Evolutionary conservation across 768 basidiomycete genomes (phyloP).

Genomic region (Clitopilus hobsonii): DNA sequence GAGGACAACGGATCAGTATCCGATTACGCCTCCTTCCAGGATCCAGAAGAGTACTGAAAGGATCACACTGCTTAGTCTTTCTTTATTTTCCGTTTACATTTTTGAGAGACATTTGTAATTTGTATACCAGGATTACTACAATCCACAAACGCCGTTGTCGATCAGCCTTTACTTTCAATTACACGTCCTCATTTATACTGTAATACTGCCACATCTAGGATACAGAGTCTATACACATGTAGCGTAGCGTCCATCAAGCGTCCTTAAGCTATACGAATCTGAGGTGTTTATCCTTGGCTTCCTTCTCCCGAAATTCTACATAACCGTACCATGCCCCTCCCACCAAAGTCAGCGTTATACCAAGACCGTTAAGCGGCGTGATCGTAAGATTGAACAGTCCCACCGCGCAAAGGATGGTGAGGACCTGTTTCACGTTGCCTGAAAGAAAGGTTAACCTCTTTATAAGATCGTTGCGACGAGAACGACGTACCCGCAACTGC

Average conservation of each 20-base stretch:
- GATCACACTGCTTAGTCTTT: too few relatives aligned
- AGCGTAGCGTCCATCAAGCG: background rate
- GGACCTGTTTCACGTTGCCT: constrained; percentile 92
- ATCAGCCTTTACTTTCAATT: too few relatives aligned
- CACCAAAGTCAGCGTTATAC: constrained; percentile 76
- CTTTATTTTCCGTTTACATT: background rate
- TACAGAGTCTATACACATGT: background rate
- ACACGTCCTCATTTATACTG: too few relatives aligned
- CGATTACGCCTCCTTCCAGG: constrained; percentile 76
- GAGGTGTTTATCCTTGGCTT: background rate
- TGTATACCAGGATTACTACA: too few relatives aligned
- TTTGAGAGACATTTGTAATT: background rate
- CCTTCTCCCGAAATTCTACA: constrained; percentile 56
- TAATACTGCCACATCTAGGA: constrained; percentile 44
- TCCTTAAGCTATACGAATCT: constrained; percentile 1
- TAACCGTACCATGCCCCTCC: constrained; percentile 83
- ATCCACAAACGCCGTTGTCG: too few relatives aligned
- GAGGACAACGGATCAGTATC: constrained; percentile 71
- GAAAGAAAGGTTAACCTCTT: background rate
- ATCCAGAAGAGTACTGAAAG: constrained; percentile 50
- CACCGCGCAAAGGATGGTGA: constrained; percentile 85
- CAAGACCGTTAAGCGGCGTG: constrained; percentile 72
- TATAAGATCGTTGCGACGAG: background rate
- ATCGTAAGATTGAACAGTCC: constrained; percentile 80
- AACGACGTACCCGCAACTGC: constrained; percentile 71